Evolutionary conservation across 257 asterid species (phyloP).

Genomic region (Gynochthodes officinalis): DNA sequence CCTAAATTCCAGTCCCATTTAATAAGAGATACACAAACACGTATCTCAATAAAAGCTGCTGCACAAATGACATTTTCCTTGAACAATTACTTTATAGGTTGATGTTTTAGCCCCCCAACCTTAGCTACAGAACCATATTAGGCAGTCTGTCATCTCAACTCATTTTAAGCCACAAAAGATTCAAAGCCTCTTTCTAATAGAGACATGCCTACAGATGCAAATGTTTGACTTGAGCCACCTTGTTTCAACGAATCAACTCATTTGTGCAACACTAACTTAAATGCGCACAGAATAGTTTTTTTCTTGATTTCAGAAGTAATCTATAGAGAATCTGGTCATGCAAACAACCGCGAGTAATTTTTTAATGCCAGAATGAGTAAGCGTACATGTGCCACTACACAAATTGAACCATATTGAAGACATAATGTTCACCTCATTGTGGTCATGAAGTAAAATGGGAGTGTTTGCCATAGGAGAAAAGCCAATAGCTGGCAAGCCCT

Average conservation of each 20-base stretch:
- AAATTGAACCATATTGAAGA: background rate
- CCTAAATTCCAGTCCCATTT: background rate
- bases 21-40: background rate
- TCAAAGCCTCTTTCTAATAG: background rate
- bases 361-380: background rate
- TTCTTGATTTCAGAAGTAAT: background rate
- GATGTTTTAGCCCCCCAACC: background rate
- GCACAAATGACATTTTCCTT: background rate
- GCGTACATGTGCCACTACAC: background rate
- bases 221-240: no score
- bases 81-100: background rate
- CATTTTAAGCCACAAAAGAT: background rate
- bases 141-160: background rate
- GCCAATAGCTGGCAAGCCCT: conserved; percentile 83
- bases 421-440: conserved; percentile 65
- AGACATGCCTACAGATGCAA: background rate
- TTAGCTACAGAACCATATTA: background rate
- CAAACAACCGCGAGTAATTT: background rate
- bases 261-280: background rate
- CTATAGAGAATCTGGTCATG: background rate
- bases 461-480: conserved; percentile 97
- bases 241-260: background rate
- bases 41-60: background rate
- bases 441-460: conserved; percentile 90
- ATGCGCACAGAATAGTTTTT: background rate